These are phyloP conservation scores for Trichomonas gallinae DNA, from an alignment of 208 protist genomes.

Conservation along the genomic window DNA sequence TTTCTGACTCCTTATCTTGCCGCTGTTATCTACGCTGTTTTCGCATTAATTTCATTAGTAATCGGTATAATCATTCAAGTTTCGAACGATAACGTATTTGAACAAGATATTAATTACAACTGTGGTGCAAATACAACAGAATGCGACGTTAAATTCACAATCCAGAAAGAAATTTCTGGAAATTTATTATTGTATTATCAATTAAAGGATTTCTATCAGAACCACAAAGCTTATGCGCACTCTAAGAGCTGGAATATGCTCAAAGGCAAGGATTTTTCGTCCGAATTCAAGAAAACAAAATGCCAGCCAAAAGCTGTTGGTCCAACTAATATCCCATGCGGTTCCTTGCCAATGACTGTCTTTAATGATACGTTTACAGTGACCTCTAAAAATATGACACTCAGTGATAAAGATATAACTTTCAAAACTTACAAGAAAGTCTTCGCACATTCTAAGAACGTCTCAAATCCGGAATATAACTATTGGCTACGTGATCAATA, in stretches of 20 bases:
- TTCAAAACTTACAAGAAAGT: neutral
- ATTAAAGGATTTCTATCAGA: constrained; percentile 89
- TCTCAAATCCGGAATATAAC: neutral
- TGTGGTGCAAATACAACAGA: neutral
- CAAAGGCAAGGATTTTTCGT: neutral
- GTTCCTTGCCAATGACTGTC: neutral
- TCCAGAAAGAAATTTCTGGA: neutral
- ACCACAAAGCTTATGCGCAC: constrained; percentile 72
- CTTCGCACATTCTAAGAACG: neutral
- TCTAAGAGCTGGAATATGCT: constrained; percentile 16
- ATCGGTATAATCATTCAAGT: neutral
- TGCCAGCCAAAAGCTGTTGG: neutral
- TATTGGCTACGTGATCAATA: neutral
- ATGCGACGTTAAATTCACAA: neutral
- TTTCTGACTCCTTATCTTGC: neutral
- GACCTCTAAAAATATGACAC: too few species aligned
- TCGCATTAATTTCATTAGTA: neutral
- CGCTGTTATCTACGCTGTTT: neutral
- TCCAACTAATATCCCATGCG: neutral
- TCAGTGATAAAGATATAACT: neutral
- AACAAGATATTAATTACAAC: neutral
- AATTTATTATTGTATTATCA: constrained; percentile 87
- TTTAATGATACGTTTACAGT: neutral
- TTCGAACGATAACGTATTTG: neutral
- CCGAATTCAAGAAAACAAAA: neutral